Conservation (phyloP, 805 yeast genomes). For the Nakazawaea wickerhamii region DNA sequence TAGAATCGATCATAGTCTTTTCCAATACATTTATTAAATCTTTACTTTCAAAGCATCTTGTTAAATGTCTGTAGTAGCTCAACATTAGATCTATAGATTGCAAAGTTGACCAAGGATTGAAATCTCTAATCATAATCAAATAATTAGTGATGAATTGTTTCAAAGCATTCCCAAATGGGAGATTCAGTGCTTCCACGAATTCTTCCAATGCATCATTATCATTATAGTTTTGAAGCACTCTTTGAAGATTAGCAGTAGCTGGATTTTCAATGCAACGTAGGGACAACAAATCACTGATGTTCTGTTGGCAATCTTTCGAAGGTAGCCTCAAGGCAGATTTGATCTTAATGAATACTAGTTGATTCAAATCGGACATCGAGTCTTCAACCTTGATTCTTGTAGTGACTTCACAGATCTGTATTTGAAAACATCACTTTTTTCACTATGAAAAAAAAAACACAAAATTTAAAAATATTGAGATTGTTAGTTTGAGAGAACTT, state of each 20-base stretch:
- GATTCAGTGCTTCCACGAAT: constrained; percentile 18
- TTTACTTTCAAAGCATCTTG: constrained; percentile 37
- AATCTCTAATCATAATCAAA: constrained; percentile 38
- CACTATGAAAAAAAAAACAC: not conserved
- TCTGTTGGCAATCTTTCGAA: constrained; percentile 19
- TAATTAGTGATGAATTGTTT: constrained; percentile 38
- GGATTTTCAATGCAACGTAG: constrained; percentile 25
- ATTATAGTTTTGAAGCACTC: constrained; percentile 15
- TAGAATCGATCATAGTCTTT: constrained; percentile 29
- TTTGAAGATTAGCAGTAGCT: constrained; percentile 24
- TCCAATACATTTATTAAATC: constrained; percentile 22
- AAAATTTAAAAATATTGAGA: not conserved
- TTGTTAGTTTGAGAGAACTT: not conserved
- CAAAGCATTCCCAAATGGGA: constrained; percentile 28
- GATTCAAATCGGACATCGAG: constrained; percentile 6
- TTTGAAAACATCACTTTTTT: too few species aligned
- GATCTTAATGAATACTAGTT: constrained; percentile 1
- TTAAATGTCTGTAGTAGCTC: constrained; percentile 38
- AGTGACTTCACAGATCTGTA: too few species aligned
- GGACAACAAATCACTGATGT: constrained; percentile 21
- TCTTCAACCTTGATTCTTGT: too few species aligned
- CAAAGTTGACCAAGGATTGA: constrained; percentile 51
- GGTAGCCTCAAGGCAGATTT: constrained; percentile 17
- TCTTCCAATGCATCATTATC: constrained; percentile 17
- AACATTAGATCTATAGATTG: constrained; percentile 52